These are phyloP conservation scores for Zygoascus sp. DNA, from an alignment of 1,139 yeast species.

Conservation along the genomic window DNA sequence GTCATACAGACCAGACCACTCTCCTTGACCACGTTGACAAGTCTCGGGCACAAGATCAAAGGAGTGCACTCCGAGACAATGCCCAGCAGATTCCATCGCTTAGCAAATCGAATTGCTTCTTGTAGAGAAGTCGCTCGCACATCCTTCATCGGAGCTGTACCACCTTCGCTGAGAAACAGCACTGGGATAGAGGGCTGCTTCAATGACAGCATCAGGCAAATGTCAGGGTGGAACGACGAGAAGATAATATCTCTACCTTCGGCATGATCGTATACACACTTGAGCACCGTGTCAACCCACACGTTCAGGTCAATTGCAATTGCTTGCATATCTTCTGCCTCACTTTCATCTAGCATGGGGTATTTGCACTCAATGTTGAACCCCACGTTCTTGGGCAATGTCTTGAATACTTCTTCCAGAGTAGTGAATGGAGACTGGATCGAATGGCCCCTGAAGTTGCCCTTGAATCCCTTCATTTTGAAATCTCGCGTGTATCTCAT, in stretches of 20 bases:
- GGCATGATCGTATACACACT: slow-evolving; percentile 72
- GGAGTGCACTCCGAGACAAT: slow-evolving; percentile 88
- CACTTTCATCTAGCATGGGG: slow-evolving; percentile 94
- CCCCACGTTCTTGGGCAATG: slow-evolving; percentile 79
- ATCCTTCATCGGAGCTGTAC: slow-evolving; percentile 81
- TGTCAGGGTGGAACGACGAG: slow-evolving; percentile 93
- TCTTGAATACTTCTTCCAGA: slow-evolving; percentile 73
- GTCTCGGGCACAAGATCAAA: slow-evolving; percentile 77
- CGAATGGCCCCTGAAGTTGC: slow-evolving; percentile 82
- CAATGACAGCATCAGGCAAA: slow-evolving; percentile 76
- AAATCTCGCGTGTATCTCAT: slow-evolving; percentile 86
- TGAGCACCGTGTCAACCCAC: slow-evolving; percentile 76
- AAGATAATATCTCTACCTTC: slow-evolving; percentile 82
- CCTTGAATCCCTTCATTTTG: slow-evolving; percentile 84
- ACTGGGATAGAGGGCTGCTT: slow-evolving; percentile 88
- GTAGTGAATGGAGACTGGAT: slow-evolving; percentile 93
- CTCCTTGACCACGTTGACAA: slow-evolving; percentile 83
- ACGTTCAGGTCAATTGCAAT: slow-evolving; percentile 77
- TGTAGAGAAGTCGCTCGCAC: slow-evolving; percentile 83
- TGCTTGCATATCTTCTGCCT: slow-evolving; percentile 82
- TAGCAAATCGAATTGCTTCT: slow-evolving; percentile 86
- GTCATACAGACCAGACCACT: slow-evolving; percentile 92
- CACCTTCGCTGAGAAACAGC: slow-evolving; percentile 82
- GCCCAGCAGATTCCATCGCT: slow-evolving; percentile 88
- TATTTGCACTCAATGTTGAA: slow-evolving; percentile 93